These are phyloP conservation scores for Boletus subcaerulescens DNA, from an alignment of 768 basidiomycete genomes.

Conservation along the genomic window DNA sequence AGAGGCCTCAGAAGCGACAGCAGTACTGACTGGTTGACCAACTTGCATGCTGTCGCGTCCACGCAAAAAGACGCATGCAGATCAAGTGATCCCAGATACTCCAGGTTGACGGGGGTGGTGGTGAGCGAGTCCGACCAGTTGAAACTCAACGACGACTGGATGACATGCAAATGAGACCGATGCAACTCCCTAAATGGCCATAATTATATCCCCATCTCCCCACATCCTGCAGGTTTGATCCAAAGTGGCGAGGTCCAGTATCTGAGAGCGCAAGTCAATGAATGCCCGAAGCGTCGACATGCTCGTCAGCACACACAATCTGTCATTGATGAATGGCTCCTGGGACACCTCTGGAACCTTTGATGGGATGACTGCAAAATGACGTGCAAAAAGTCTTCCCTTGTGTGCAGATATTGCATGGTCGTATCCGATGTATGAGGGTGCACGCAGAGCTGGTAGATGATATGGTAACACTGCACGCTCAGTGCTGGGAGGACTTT, in stretches of 20 bases:
- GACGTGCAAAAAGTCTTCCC: conserved; percentile 84
- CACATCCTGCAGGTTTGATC: conserved; percentile 54
- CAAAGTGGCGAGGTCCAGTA: conserved; percentile 82
- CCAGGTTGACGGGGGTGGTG: conserved; percentile 54
- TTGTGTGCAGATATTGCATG: conserved; percentile 81
- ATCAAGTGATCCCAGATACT: conserved; percentile 64
- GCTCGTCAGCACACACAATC: conserved; percentile 63
- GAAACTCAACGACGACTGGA: conserved; percentile 85
- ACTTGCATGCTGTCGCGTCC: conserved; percentile 72
- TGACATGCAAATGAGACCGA: conserved; percentile 80
- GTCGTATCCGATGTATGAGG: conserved; percentile 76
- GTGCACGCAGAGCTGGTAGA: conserved; percentile 88
- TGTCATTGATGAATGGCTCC: conserved; percentile 58
- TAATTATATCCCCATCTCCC: conserved; percentile 35
- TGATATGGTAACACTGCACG: conserved; percentile 78
- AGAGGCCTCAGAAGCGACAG: conserved; percentile 59
- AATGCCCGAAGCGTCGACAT: conserved; percentile 69
- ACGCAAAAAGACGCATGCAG: conserved; percentile 65
- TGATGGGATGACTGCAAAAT: conserved; percentile 72
- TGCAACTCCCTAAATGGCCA: conserved; percentile 67
- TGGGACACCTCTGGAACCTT: conserved; percentile 49
- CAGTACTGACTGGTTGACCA: conserved; percentile 74
- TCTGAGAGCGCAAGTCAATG: conserved; percentile 77
- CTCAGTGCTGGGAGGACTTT: conserved; percentile 70
- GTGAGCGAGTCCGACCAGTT: conserved; percentile 80